phyloP scores from a whole-genome alignment of 78 protist genomes.

The Dictyostelium brefeldianum region DNA sequence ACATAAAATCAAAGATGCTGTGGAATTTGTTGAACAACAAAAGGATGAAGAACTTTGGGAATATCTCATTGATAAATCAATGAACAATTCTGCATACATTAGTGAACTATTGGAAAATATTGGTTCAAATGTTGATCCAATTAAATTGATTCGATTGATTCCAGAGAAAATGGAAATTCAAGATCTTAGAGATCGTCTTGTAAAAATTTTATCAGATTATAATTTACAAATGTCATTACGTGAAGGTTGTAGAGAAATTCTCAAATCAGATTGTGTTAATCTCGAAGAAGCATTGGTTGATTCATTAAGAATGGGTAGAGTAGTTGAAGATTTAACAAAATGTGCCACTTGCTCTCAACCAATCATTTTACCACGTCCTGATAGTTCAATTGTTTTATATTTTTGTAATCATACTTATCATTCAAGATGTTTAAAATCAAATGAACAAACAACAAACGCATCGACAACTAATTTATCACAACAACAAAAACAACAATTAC shows the following conservation, averaged over 20 bases:
- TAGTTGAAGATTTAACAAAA: slow-evolving; percentile 50
- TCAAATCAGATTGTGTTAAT: slow-evolving; percentile 84
- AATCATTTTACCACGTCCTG: slow-evolving; percentile 59
- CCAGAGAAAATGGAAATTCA: slow-evolving; percentile 78
- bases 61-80: slow-evolving; percentile 85
- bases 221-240: slow-evolving; percentile 89
- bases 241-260: slow-evolving; percentile 87
- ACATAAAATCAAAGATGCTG: slow-evolving; percentile 87
- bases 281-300: slow-evolving; percentile 49
- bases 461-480: not conserved
- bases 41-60: slow-evolving; percentile 94
- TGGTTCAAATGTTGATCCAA: slow-evolving; percentile 92
- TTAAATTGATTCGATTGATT: slow-evolving; percentile 82
- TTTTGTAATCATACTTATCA: slow-evolving; percentile 78
- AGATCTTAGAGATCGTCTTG: slow-evolving; percentile 85
- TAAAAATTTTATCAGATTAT: slow-evolving; percentile 90
- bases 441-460: not conserved
- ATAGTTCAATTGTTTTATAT: slow-evolving; percentile 64
- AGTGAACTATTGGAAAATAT: slow-evolving; percentile 82
- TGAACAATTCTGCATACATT: slow-evolving; percentile 84
- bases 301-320: slow-evolving; percentile 30
- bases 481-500: not conserved
- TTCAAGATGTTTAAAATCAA: slow-evolving; percentile 49
- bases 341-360: slow-evolving; percentile 80
- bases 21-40: slow-evolving; percentile 90